Evolutionary conservation across 208 protist species (phyloP).

Genomic region (Trypanosoma mega): DNA sequence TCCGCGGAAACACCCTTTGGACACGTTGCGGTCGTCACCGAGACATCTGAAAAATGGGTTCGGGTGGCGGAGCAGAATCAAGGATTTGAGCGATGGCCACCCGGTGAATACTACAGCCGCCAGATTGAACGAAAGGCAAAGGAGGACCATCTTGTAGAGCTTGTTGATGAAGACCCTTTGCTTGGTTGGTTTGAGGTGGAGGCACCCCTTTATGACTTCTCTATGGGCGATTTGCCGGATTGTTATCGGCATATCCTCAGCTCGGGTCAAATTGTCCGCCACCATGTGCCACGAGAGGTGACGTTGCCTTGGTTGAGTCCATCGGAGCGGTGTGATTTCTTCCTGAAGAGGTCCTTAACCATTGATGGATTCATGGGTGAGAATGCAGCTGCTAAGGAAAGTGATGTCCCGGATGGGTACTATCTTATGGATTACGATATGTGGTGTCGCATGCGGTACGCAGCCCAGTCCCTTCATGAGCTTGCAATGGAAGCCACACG

Average conservation of each 20-base stretch:
- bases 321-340: conserved; percentile 47
- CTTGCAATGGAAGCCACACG: conserved; percentile 69
- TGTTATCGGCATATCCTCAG: conserved; percentile 47
- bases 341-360: conserved; percentile 56
- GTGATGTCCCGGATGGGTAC: conserved; percentile 57
- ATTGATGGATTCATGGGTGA: conserved; percentile 32
- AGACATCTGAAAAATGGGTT: conserved; percentile 30
- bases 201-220: conserved; percentile 50
- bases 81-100: conserved; percentile 50
- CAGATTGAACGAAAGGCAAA: conserved; percentile 33
- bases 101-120: conserved; percentile 48
- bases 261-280: conserved; percentile 42
- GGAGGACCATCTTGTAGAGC: conserved; percentile 27
- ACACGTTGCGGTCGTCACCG: conserved; percentile 60
- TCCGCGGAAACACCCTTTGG: conserved; percentile 47
- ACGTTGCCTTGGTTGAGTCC: conserved; percentile 54
- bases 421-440: conserved; percentile 83
- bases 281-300: conserved; percentile 40
- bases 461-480: conserved; percentile 56
- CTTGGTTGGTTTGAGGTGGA: conserved; percentile 66
- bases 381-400: conserved; percentile 25
- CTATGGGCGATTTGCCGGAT: conserved; percentile 49
- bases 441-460: conserved; percentile 62
- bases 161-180: conserved; percentile 45
- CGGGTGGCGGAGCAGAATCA: conserved; percentile 75